Evolutionary conservation across 495 filamentous ascomycete genomes (phyloP).

Genomic region (Chaetomidium leptoderma): DNA sequence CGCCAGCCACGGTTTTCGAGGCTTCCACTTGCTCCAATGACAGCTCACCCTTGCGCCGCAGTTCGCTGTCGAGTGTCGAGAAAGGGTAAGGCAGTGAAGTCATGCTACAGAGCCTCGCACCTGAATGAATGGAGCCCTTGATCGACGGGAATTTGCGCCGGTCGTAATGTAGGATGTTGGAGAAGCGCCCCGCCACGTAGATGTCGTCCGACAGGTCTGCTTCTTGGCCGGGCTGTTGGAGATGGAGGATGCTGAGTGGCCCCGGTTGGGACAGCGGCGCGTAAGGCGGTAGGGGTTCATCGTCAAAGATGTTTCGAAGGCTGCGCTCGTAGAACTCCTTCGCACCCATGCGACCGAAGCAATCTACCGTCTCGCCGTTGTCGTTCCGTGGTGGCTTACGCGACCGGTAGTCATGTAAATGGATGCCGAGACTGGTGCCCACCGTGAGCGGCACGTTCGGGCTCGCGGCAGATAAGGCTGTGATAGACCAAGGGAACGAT

Average conservation of each 20-base stretch:
- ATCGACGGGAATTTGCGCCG: slow-evolving; percentile 79
- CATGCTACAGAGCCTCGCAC: slow-evolving; percentile 74
- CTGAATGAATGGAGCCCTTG: slow-evolving; percentile 73
- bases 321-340: slow-evolving; percentile 33
- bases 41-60: slow-evolving; percentile 50
- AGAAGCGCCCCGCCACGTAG: slow-evolving; percentile 84
- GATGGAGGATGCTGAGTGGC: slow-evolving; percentile 76
- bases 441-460: slow-evolving; percentile 74
- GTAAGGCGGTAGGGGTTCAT: slow-evolving; percentile 51
- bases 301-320: slow-evolving; percentile 29
- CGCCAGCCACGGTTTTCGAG: slow-evolving; percentile 47
- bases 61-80: slow-evolving; percentile 49
- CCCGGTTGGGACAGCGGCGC: slow-evolving; percentile 76
- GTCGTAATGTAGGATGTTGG: slow-evolving; percentile 85
- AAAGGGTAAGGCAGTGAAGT: slow-evolving; percentile 68
- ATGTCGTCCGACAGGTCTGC: slow-evolving; percentile 57
- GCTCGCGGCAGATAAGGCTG: slow-evolving; percentile 72
- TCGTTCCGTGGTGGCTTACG: slow-evolving; percentile 24
- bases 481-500: slow-evolving; percentile 77
- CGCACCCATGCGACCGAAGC: slow-evolving; percentile 26
- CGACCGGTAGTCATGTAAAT: slow-evolving; percentile 74
- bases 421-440: slow-evolving; percentile 75
- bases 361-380: slow-evolving; percentile 33
- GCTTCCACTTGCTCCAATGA: slow-evolving; percentile 48
- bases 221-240: slow-evolving; percentile 51